Evolutionary conservation across 148 eudicot species (phyloP).

Genomic region (Rhododendron molle): DNA sequence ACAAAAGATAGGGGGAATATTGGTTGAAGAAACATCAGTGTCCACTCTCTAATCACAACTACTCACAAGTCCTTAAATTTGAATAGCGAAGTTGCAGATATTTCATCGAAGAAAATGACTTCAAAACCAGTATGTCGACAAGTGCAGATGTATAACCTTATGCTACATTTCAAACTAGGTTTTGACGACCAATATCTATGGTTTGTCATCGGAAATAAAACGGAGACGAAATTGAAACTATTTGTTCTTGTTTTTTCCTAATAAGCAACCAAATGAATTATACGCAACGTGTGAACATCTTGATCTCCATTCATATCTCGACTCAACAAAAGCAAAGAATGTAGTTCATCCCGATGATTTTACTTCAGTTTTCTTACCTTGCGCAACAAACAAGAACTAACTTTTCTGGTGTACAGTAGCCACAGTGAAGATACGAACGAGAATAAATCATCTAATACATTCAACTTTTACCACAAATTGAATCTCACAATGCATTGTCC

Average conservation of each 20-base stretch:
- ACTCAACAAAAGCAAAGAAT: background rate
- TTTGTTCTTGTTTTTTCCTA: background rate
- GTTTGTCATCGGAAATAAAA: background rate
- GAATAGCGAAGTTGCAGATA: too few relatives aligned
- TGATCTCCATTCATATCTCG: background rate
- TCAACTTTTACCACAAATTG: background rate
- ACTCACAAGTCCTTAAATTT: background rate
- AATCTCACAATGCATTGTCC: background rate
- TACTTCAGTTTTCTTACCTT: background rate
- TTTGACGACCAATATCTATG: background rate
- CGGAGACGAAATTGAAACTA: background rate
- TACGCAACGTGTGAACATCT: background rate
- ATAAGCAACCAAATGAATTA: background rate
- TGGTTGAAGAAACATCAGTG: background rate
- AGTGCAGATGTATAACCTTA: background rate
- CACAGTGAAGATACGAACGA: background rate
- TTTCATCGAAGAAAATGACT: background rate
- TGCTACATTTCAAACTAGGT: background rate
- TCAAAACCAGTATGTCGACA: background rate
- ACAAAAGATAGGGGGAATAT: background rate
- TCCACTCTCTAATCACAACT: background rate
- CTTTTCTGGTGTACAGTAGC: background rate
- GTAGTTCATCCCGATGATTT: background rate
- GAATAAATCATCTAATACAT: background rate
- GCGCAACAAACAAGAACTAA: background rate